phyloP scores from a whole-genome alignment of 2,329 filamentous ascomycete species.

The Pseudogymnoascus sp. region DNA sequence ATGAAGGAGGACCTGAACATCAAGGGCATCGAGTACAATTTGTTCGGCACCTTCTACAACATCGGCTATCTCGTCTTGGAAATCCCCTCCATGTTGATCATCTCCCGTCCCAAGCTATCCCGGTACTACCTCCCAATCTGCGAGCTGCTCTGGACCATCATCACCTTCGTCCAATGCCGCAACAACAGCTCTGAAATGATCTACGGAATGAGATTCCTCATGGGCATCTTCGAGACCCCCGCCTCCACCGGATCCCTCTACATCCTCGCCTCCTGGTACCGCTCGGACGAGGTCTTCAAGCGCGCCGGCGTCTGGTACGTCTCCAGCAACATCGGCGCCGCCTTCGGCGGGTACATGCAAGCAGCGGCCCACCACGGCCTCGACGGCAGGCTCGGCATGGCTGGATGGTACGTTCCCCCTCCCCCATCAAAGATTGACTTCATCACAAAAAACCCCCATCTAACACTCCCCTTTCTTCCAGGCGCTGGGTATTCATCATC shows the following conservation, averaged over 20 bases:
- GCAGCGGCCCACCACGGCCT: slow-evolving; percentile 24
- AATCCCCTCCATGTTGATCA: background rate
- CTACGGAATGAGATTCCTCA: slow-evolving; percentile 35
- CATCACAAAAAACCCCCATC: background rate
- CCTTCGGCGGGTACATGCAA: slow-evolving; percentile 39
- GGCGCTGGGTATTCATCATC: slow-evolving; percentile 22
- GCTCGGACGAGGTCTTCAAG: slow-evolving; percentile 17
- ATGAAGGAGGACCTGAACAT: slow-evolving; percentile 42
- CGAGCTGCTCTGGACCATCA: slow-evolving; percentile 11
- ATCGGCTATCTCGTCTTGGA: background rate
- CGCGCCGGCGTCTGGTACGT: background rate
- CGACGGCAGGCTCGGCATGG: slow-evolving; percentile 15
- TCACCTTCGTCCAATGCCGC: slow-evolving; percentile 10
- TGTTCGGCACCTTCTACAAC: slow-evolving; percentile 6
- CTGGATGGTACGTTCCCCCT: slow-evolving; percentile 15
- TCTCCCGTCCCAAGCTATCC: background rate
- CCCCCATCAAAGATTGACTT: background rate
- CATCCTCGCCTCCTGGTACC: slow-evolving; percentile 7
- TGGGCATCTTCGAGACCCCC: slow-evolving; percentile 27
- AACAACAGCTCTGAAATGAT: slow-evolving; percentile 28
- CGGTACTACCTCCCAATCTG: slow-evolving; percentile 15
- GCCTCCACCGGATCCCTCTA: slow-evolving; percentile 9
- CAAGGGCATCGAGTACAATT: slow-evolving; percentile 30
- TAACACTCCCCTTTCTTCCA: background rate
- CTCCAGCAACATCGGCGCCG: background rate